These are phyloP conservation scores for Betula pendula DNA, from an alignment of 306 rosid species.

Conservation along the genomic window DNA sequence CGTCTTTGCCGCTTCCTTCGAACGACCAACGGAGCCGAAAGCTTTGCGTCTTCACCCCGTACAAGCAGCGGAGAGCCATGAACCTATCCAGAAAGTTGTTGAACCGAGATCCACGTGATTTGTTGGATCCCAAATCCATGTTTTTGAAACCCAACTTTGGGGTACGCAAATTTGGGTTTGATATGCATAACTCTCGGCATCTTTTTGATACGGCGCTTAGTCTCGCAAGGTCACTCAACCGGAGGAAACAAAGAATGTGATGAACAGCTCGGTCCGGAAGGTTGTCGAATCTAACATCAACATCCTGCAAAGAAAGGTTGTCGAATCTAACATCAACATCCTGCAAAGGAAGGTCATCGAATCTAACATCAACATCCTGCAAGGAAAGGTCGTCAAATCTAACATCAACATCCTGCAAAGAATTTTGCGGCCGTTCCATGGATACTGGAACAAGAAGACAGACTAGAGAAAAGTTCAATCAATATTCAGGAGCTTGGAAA, in stretches of 20 bases:
- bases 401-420: too few relatives aligned
- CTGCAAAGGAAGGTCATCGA: too few relatives aligned
- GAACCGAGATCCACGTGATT: not conserved
- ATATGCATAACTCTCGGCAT: not conserved
- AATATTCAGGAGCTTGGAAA: too few relatives aligned
- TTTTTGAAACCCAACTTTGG: not conserved
- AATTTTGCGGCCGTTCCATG: too few relatives aligned
- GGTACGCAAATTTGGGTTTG: not conserved
- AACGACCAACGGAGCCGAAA: not conserved
- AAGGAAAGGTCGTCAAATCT: too few relatives aligned
- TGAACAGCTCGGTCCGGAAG: not conserved
- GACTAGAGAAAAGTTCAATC: too few relatives aligned
- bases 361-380: too few relatives aligned
- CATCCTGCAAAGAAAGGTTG: too few relatives aligned
- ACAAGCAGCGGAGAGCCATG: not conserved
- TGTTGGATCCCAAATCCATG: not conserved
- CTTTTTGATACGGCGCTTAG: not conserved
- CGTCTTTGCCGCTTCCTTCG: not conserved
- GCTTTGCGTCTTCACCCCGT: not conserved
- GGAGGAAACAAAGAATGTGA: not conserved
- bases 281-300: too few relatives aligned
- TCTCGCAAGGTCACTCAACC: not conserved
- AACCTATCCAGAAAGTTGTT: not conserved
- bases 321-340: too few relatives aligned
- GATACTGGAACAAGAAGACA: too few relatives aligned